Conservation (phyloP, 2,329 filamentous ascomycete genomes). For the Chalaropsis ovoidea region DNA sequence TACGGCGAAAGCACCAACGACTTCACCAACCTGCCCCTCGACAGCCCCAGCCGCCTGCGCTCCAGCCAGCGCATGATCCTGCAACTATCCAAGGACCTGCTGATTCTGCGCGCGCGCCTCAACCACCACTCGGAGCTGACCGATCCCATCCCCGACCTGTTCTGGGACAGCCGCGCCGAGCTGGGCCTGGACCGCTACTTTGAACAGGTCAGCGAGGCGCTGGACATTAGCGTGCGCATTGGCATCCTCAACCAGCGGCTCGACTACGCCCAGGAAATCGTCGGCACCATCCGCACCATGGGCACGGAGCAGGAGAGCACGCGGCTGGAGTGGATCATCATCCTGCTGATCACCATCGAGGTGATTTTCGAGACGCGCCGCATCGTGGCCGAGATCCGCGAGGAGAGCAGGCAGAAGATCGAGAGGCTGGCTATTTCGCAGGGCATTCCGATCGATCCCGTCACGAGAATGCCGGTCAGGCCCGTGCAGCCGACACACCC, state of each 20-base stretch:
- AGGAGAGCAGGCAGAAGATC: slow-evolving; percentile 32
- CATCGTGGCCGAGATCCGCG: slow-evolving; percentile 53
- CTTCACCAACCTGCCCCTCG: slow-evolving; percentile 64
- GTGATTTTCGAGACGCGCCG: slow-evolving; percentile 76
- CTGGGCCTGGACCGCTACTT: slow-evolving; percentile 90
- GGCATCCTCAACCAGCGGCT: slow-evolving; percentile 91
- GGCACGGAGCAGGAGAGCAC: slow-evolving; percentile 84
- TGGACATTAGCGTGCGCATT: slow-evolving; percentile 87
- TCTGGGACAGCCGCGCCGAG: slow-evolving; percentile 88
- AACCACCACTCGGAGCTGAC: slow-evolving; percentile 97
- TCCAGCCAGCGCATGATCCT: slow-evolving; percentile 65
- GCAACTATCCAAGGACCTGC: slow-evolving; percentile 83
- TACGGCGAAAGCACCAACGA: slow-evolving; percentile 81
- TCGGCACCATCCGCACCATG: slow-evolving; percentile 75
- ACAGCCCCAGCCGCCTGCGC: slow-evolving; percentile 44
- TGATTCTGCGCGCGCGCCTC: slow-evolving; percentile 79
- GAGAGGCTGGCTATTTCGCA: slow-evolving; percentile 22
- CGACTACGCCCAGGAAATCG: slow-evolving; percentile 94
- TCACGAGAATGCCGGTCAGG: slow-evolving; percentile 18
- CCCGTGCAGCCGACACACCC: neutral
- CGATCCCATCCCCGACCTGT: slow-evolving; percentile 86
- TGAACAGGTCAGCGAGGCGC: slow-evolving; percentile 77
- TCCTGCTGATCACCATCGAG: slow-evolving; percentile 83
- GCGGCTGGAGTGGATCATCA: slow-evolving; percentile 90
- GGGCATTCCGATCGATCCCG: slow-evolving; percentile 22